Percentiles rank a stretch among this genome's conserved stretches.
Evolutionary conservation across 2,329 filamentous ascomycete species (phyloP).

Genomic region (Hirsutella thompsonii): DNA sequence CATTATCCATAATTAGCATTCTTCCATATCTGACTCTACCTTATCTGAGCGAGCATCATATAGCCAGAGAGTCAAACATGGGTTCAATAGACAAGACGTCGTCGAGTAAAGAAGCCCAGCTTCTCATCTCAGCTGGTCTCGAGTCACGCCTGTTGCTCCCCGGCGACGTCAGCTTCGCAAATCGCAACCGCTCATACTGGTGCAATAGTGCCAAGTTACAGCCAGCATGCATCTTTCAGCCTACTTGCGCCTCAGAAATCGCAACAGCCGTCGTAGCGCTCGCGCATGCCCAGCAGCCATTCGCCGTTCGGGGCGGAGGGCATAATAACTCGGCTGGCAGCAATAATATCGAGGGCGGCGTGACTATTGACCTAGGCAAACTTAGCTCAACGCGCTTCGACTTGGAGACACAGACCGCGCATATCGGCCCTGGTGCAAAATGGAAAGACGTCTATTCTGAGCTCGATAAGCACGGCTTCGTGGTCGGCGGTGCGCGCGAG

Average conservation of each 20-base stretch:
- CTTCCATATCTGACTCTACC: too few species aligned
- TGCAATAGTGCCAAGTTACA: background rate
- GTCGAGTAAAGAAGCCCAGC: too few species aligned
- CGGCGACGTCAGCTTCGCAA: background rate
- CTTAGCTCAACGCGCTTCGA: too few species aligned
- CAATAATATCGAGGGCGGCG: background rate
- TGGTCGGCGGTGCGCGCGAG: background rate
- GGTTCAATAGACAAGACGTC: too few species aligned
- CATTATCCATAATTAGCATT: too few species aligned
- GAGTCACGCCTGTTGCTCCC: background rate
- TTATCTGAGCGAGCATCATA: too few species aligned
- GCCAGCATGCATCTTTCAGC: background rate
- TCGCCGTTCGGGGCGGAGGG: background rate
- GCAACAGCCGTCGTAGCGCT: background rate
- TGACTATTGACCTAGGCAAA: background rate
- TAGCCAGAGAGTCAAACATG: too few species aligned
- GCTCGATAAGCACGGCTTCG: too few species aligned
- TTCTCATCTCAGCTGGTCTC: background rate
- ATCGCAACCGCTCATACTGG: background rate
- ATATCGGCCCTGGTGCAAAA: too few species aligned
- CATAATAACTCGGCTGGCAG: background rate
- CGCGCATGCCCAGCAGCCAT: background rate
- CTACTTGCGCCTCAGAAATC: constrained; percentile 1
- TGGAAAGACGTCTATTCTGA: too few species aligned
- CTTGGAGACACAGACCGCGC: too few species aligned